phyloP scores from a whole-genome alignment of 2,329 filamentous ascomycete genomes.

The Fusarium abutilonis region DNA sequence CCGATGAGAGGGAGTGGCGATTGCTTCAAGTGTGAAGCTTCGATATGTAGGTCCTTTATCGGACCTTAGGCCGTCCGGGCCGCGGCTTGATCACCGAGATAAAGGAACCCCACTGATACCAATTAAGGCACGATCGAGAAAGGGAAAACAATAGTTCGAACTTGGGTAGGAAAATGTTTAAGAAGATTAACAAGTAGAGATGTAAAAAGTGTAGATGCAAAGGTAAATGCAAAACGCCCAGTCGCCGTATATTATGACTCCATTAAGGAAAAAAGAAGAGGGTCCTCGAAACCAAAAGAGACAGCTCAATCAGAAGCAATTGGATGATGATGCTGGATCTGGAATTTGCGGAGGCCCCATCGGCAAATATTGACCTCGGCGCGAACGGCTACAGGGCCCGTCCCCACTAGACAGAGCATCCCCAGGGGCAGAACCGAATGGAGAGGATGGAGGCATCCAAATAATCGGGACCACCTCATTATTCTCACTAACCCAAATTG shows the following conservation, averaged over 20 bases:
- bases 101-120: constrained; percentile 38
- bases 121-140: constrained; percentile 14
- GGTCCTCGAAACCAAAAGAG: constrained; percentile 17
- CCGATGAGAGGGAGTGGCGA: constrained; percentile 28
- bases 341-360: constrained; percentile 30
- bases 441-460: background rate
- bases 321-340: constrained; percentile 34
- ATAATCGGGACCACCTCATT: background rate
- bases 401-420: constrained; percentile 23
- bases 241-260: constrained; percentile 35
- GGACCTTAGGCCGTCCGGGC: constrained; percentile 43
- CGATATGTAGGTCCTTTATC: constrained; percentile 40
- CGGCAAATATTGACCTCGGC: constrained; percentile 39
- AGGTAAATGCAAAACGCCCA: constrained; percentile 23
- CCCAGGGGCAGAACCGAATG: constrained; percentile 8
- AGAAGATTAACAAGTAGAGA: constrained; percentile 7
- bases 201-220: constrained; percentile 6
- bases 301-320: constrained; percentile 37
- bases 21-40: constrained; percentile 31
- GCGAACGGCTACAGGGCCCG: constrained; percentile 34
- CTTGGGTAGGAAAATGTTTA: background rate
- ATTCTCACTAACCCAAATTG: too few species aligned
- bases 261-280: constrained; percentile 36
- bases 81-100: constrained; percentile 45
- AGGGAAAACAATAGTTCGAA: constrained; percentile 10